Base-by-base conservation (phyloP, 805 yeast genomes). In the Torulaspora franciscae region DNA sequence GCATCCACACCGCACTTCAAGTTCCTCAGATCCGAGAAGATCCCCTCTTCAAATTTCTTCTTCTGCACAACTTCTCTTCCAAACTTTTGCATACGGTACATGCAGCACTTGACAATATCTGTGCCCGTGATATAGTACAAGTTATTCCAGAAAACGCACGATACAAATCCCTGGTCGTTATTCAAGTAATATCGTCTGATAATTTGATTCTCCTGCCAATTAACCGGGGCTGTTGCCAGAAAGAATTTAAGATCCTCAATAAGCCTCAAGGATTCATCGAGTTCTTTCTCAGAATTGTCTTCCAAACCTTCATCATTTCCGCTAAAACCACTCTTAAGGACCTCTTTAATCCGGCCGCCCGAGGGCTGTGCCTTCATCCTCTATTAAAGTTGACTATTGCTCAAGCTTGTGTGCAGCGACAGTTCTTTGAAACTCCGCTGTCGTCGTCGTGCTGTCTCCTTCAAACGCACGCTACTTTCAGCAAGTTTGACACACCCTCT, bases 11-110 rank as follows among this genome's bases (percentile, higher is more conserved):
- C 95, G 61, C 88, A 79, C 66, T 90, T 91, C 48, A 93, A 71
- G 50, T 85, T 80, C 54, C 99, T 77, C 51, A 91, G 69, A 64
- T 93, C 98, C 6, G 95, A 84, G 56, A 93, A 91, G 23, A 91
- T 81, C 15, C 98, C 97, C 68, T 91, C 99, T 69, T 91, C 98
- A 61, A 91, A 91, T 68, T 93, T 91, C 67, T 93, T 90, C 55
- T 95, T 73, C 64, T 93, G 96, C 14, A 77, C 64, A 19, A 93
- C 80, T 48, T 77, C 77, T 50, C 98, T 74, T 0, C 99, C 99
- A 69, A 91, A 86, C 55, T 88, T 89, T 55, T 83, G 83, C 69
- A 91, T 85, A 54, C 91, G 80, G 65, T 85, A 93, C 13, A 89
- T 84, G 40, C 91, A 79, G 64, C 96, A 87, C 47, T 96, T 79